These are phyloP conservation scores for Neurospora crassa DNA, from an alignment of 2,329 filamentous ascomycete genomes.

Conservation along the genomic window DNA sequence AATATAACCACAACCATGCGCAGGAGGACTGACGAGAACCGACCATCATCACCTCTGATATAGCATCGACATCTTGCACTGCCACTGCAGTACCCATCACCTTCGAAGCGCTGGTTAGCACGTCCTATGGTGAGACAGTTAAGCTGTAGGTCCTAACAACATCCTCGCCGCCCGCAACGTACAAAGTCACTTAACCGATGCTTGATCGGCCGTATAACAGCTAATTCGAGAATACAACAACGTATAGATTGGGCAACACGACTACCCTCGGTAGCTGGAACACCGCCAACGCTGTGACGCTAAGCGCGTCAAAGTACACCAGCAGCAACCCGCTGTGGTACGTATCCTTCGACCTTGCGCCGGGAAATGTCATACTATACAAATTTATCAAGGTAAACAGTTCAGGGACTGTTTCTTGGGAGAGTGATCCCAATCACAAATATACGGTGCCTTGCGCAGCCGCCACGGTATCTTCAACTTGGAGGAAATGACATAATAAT, in stretches of 20 bases:
- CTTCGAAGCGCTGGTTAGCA: conserved; percentile 19
- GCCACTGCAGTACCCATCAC: conserved; percentile 16
- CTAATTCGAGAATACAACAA: background rate
- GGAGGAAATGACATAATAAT: conserved; percentile 6
- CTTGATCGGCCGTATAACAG: background rate
- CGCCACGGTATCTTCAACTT: conserved; percentile 16
- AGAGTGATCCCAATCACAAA: conserved; percentile 33
- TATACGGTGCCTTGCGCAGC: conserved; percentile 20
- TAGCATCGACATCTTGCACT: conserved; percentile 8
- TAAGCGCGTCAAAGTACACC: conserved; percentile 41
- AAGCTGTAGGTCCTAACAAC: conserved; percentile 16
- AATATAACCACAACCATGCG: background rate
- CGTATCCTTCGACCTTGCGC: conserved; percentile 33
- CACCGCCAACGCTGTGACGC: conserved; percentile 30
- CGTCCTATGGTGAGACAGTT: conserved; percentile 16
- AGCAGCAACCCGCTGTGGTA: conserved; percentile 40
- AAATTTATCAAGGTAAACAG: conserved; percentile 44
- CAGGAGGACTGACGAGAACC: background rate
- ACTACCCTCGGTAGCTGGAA: conserved; percentile 41
- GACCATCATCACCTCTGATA: background rate
- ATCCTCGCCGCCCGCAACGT: background rate
- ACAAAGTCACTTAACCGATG: background rate
- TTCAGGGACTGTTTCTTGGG: conserved; percentile 41
- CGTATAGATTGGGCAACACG: conserved; percentile 15
- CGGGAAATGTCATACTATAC: conserved; percentile 39